Percentiles rank a stretch among this genome's conserved stretches.
phyloP scores from a whole-genome alignment of 2,329 filamentous ascomycete species.

The Graphilbum ipis-grandicollis region DNA sequence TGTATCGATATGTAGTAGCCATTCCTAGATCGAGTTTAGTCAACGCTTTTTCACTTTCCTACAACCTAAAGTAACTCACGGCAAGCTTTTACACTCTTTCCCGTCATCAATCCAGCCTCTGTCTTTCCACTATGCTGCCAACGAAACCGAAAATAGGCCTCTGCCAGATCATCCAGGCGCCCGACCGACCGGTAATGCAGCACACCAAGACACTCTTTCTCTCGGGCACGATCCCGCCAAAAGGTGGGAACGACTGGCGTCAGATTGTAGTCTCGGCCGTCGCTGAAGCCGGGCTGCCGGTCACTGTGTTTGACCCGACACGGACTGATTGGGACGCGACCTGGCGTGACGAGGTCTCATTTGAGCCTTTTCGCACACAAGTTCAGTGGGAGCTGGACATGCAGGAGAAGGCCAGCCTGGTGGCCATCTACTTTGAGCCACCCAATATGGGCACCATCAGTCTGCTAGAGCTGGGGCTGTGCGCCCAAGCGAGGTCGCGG shows the following conservation, averaged over 20 bases:
- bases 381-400: conserved; percentile 44
- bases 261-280: conserved; percentile 22
- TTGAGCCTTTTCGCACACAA: conserved; percentile 31
- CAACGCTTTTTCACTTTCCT: too few species aligned
- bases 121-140: too few species aligned
- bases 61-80: too few species aligned
- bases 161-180: conserved; percentile 15
- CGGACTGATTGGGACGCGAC: conserved; percentile 36
- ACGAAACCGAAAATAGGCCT: background rate
- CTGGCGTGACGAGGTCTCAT: conserved; percentile 31
- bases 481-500: too few species aligned
- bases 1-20: too few species aligned
- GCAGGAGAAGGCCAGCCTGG: conserved; percentile 31
- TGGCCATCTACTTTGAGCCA: conserved; percentile 39
- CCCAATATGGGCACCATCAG: conserved; percentile 36
- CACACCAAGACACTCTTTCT: conserved; percentile 30
- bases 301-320: conserved; percentile 41
- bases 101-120: too few species aligned
- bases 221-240: conserved; percentile 32
- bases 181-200: conserved; percentile 5
- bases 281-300: conserved; percentile 20
- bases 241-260: conserved; percentile 30
- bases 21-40: too few species aligned
- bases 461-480: conserved; percentile 43
- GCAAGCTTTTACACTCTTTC: too few species aligned